phyloP scores from a whole-genome alignment of 2,329 filamentous ascomycete genomes.

The Neonectria magnoliae region DNA sequence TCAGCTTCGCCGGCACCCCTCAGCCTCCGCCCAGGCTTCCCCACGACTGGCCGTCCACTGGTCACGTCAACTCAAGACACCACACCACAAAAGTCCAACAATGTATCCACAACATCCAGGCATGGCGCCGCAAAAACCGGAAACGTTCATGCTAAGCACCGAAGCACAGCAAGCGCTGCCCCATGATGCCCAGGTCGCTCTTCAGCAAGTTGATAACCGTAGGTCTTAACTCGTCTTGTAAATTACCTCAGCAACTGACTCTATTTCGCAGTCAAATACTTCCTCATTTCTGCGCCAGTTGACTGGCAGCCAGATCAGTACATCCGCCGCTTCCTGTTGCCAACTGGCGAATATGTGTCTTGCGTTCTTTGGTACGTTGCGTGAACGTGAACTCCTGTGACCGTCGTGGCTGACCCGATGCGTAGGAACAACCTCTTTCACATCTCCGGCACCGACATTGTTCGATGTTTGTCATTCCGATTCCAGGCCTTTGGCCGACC shows the following conservation, averaged over 20 bases:
- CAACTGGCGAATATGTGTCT: constrained; percentile 98
- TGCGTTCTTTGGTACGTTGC: constrained; percentile 84
- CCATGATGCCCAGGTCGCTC: constrained; percentile 93
- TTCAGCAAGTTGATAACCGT: constrained; percentile 99
- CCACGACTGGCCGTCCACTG: constrained; percentile 37
- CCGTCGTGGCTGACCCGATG: constrained; percentile 11
- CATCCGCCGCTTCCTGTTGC: constrained; percentile 92
- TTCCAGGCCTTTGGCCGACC: constrained; percentile 98
- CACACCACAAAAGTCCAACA: constrained; percentile 51
- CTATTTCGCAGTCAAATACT: constrained; percentile 85
- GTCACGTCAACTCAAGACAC: constrained; percentile 42
- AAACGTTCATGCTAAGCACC: constrained; percentile 98
- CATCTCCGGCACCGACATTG: constrained; percentile 98
- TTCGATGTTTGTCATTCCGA: constrained; percentile 95
- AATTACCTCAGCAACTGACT: constrained; percentile 26
- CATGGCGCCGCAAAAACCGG: constrained; percentile 95
- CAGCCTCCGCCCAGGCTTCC: constrained; percentile 32
- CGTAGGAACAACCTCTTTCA: constrained; percentile 91
- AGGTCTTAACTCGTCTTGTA: constrained; percentile 51
- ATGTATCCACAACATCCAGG: constrained; percentile 88
- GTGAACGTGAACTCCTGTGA: not conserved
- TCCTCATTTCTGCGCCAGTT: constrained; percentile 97
- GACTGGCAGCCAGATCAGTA: constrained; percentile 98
- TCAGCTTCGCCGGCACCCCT: constrained; percentile 23
- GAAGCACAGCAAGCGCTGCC: constrained; percentile 97